These are phyloP conservation scores for Hymenoscyphus occultus DNA, from an alignment of 2,329 filamentous ascomycete species.

Conservation along the genomic window DNA sequence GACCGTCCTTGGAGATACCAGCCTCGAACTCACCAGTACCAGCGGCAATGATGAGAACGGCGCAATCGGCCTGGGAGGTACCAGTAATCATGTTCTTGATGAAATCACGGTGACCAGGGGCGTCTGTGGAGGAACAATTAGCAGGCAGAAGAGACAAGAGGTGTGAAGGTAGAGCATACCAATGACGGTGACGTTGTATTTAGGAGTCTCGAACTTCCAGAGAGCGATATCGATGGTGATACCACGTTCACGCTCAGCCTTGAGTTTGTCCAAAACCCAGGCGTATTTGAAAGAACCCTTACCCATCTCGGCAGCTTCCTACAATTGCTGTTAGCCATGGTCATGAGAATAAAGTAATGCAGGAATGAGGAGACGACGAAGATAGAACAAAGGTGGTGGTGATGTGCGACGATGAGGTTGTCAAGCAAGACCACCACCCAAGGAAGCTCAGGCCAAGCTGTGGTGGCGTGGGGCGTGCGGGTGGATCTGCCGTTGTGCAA, in stretches of 20 bases:
- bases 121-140: slow-evolving; percentile 54
- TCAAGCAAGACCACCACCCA: slow-evolving; percentile 4
- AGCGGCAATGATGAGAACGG: slow-evolving; percentile 99
- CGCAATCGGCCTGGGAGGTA: slow-evolving; percentile 99
- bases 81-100: slow-evolving; percentile 99
- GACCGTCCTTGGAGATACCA: slow-evolving; percentile 99
- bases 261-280: slow-evolving; percentile 99
- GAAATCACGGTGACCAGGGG: slow-evolving; percentile 99
- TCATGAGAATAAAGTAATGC: not conserved
- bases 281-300: slow-evolving; percentile 99
- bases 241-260: slow-evolving; percentile 99
- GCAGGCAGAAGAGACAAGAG: slow-evolving; percentile 5
- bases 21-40: slow-evolving; percentile 99
- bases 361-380: not conserved
- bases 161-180: slow-evolving; percentile 52
- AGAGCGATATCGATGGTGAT: slow-evolving; percentile 99
- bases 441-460: slow-evolving; percentile 16
- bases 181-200: slow-evolving; percentile 98
- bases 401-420: slow-evolving; percentile 6
- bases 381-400: not conserved
- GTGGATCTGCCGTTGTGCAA: slow-evolving; percentile 10
- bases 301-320: slow-evolving; percentile 98
- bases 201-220: slow-evolving; percentile 99
- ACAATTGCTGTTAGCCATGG: slow-evolving; percentile 33
- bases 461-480: not conserved